Percentiles rank a stretch among this genome's conserved stretches.
These are phyloP conservation scores for Fusarium cyanostomum DNA, from an alignment of 2,329 filamentous ascomycete species.

Conservation along the genomic window DNA sequence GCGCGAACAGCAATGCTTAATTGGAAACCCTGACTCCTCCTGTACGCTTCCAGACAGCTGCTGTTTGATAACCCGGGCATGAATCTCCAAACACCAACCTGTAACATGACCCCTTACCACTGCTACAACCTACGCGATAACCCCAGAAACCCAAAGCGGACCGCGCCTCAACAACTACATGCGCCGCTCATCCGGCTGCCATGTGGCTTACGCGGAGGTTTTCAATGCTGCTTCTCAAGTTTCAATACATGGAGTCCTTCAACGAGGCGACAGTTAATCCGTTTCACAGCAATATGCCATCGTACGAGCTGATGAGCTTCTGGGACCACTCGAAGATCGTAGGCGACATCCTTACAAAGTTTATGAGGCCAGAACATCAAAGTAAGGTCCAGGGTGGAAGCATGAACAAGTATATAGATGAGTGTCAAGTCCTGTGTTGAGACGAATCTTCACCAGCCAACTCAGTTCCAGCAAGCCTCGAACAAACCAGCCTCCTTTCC, in stretches of 20 bases:
- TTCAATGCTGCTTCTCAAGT: not conserved
- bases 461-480: constrained; percentile 22
- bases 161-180: not conserved
- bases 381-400: not conserved
- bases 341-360: not conserved
- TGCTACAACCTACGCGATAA: not conserved
- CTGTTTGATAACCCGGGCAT: not conserved
- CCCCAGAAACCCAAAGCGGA: not conserved
- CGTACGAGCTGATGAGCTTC: constrained; percentile 32
- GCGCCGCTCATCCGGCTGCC: not conserved
- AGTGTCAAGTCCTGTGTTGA: not conserved
- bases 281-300: constrained; percentile 28
- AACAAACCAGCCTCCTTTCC: not conserved
- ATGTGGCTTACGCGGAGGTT: not conserved
- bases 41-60: not conserved
- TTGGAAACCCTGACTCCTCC: not conserved
- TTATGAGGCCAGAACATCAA: not conserved
- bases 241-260: constrained; percentile 7
- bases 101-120: not conserved
- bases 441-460: constrained; percentile 7
- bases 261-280: not conserved
- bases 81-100: constrained; percentile 5
- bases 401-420: constrained; percentile 23
- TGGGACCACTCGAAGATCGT: constrained; percentile 19
- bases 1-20: not conserved